Base-by-base conservation (phyloP, 2,329 filamentous ascomycete genomes). In the Aspergillus sp. region DNA sequence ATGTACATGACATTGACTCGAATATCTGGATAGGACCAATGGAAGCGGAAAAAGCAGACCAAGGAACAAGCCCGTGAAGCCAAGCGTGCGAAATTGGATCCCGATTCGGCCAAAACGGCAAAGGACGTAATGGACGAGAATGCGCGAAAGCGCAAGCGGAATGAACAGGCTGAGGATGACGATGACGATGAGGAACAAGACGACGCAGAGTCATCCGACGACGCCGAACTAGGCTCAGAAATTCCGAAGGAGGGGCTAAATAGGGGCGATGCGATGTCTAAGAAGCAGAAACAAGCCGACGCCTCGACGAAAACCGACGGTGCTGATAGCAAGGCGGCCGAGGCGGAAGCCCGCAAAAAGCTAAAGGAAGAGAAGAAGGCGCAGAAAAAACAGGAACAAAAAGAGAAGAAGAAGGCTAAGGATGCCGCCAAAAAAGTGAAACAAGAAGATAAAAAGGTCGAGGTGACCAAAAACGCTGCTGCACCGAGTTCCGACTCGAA, bases 91-190 rank as follows among this genome's bases (percentile, higher is more conserved):
- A 98, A 97, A 78, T 84, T 98, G 41, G 91, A 98, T 69, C 93
- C 95, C 24, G 91, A 93, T 64, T 92, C 91, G 70, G 87, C 89
- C 64, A 95, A 96, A 80, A 95, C 87, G 64, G 93, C 92, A 60
- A 93, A 96, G 74, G 93, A 98, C 74, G 86, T 97, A 61, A 89
- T 96, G 86, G 91, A 96, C 65, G 93, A 96, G 71, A 91, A 90
- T 55, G 84, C 84, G 53, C 78, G 78, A 68, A 96, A 96, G 80
- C 85, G 91, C 59, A 96, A 96, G 78, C 80, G 89, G 27, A 84
- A 86, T 54, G 85, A 89, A 62, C 77, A 87, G 57, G 80, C 80
- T 37, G 75, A 76, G 24, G 78, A 75, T 39, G 52, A 57, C 14
- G 49, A 51, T 15, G 55, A 57, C 7, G 49, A 51, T 8, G 55